Conservation (phyloP, 306 rosid genomes). For the Benincasa hispida region DNA sequence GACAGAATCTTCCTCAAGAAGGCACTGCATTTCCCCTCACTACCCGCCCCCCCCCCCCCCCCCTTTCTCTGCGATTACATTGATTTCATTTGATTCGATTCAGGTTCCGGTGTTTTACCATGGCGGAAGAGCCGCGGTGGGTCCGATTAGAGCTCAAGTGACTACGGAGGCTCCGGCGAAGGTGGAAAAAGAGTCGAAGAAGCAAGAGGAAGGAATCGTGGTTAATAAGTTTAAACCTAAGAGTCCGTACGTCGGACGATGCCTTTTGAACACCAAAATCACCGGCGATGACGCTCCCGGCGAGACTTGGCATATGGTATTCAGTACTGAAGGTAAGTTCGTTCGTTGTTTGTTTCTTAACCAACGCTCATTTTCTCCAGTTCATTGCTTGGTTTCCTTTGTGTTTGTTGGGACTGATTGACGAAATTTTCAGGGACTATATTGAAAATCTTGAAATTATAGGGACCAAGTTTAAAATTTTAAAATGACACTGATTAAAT, state of each 20-base stretch:
- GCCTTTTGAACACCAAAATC: slow-evolving; percentile 90
- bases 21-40: slow-evolving; percentile 22
- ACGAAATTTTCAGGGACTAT: too few relatives aligned
- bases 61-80: too few relatives aligned
- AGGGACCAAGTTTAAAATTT: too few relatives aligned
- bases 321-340: slow-evolving; percentile 76
- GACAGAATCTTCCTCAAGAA: slow-evolving; percentile 51
- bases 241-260: slow-evolving; percentile 58
- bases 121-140: slow-evolving; percentile 28
- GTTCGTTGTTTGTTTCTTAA: too few relatives aligned
- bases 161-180: slow-evolving; percentile 78
- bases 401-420: too few relatives aligned
- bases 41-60: too few relatives aligned
- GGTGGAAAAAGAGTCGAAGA: slow-evolving; percentile 70
- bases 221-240: slow-evolving; percentile 83
- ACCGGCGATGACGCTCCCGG: slow-evolving; percentile 99
- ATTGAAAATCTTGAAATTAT: too few relatives aligned
- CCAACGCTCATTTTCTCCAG: too few relatives aligned
- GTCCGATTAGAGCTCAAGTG: slow-evolving; percentile 69
- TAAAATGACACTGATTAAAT: too few relatives aligned
- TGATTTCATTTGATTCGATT: background rate
- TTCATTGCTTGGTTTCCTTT: too few relatives aligned
- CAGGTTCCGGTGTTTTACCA: slow-evolving; percentile 44
- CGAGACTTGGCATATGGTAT: slow-evolving; percentile 99
- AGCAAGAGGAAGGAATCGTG: slow-evolving; percentile 73